These are phyloP conservation scores for Sorghum bicolor DNA, from an alignment of 176 grass and related monocot genomes.

Conservation along the genomic window DNA sequence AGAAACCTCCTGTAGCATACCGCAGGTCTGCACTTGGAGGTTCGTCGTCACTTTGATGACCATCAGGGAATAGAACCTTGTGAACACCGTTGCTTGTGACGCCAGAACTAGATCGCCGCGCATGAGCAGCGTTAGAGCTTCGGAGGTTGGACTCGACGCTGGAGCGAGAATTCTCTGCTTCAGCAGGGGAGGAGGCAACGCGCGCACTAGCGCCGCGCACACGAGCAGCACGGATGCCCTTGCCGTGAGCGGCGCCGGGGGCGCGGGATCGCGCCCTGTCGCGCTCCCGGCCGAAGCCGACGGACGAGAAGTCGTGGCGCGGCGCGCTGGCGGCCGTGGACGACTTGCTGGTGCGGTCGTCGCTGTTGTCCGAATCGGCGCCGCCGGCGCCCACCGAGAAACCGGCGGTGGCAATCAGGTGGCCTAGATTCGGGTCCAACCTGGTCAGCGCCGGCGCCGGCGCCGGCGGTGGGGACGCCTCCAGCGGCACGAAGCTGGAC, in stretches of 20 bases:
- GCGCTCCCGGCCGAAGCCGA: constrained; percentile 39
- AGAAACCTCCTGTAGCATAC: constrained; percentile 31
- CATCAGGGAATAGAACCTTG: constrained; percentile 45
- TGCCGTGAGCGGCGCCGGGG: constrained; percentile 16
- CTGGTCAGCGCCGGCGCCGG: constrained; percentile 24
- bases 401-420: constrained; percentile 50
- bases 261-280: constrained; percentile 41
- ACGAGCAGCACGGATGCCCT: constrained; percentile 33
- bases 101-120: constrained; percentile 1
- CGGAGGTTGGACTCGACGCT: constrained; percentile 55
- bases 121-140: constrained; percentile 15
- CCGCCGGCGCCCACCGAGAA: constrained; percentile 68
- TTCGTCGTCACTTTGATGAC: constrained; percentile 56
- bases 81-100: constrained; percentile 56
- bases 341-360: constrained; percentile 76
- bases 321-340: constrained; percentile 58
- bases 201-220: constrained; percentile 17
- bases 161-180: constrained; percentile 74
- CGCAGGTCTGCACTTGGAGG: constrained; percentile 36
- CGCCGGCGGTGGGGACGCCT: constrained; percentile 23
- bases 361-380: constrained; percentile 84
- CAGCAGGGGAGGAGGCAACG: constrained; percentile 25
- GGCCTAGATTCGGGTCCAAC: constrained; percentile 47
- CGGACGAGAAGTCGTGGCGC: constrained; percentile 47
- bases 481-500: constrained; percentile 42